These are phyloP conservation scores for Diaporthe citrichinensis DNA, from an alignment of 2,329 filamentous ascomycete genomes.

Conservation along the genomic window DNA sequence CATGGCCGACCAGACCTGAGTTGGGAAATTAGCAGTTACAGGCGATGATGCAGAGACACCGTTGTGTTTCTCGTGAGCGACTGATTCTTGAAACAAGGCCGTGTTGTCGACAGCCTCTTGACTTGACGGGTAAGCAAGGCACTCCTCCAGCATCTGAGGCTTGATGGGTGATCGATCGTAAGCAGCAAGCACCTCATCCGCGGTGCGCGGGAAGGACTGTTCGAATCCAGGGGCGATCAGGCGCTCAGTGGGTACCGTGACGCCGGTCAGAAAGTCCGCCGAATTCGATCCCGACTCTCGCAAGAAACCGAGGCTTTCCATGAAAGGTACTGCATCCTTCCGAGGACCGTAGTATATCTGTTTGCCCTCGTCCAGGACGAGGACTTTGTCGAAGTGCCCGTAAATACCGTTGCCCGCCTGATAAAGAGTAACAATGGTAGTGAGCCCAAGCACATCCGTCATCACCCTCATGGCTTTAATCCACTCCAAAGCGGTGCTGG, in stretches of 20 bases:
- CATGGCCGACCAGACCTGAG: constrained; percentile 70
- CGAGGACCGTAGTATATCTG: constrained; percentile 76
- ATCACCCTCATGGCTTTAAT: constrained; percentile 73
- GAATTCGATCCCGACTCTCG: constrained; percentile 74
- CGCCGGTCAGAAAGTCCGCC: constrained; percentile 76
- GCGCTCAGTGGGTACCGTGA: constrained; percentile 78
- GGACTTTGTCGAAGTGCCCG: constrained; percentile 78
- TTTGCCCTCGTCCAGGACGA: constrained; percentile 76
- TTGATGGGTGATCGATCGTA: constrained; percentile 69
- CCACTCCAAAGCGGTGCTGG: constrained; percentile 66
- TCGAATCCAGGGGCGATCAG: constrained; percentile 64
- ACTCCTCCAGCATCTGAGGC: constrained; percentile 66
- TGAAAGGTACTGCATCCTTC: constrained; percentile 72
- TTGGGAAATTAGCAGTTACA: constrained; percentile 66
- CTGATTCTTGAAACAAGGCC: constrained; percentile 66
- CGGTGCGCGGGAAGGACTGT: constrained; percentile 60
- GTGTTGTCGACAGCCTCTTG: constrained; percentile 64
- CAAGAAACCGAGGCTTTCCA: constrained; percentile 75
- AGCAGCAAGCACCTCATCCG: constrained; percentile 57
- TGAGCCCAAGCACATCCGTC: constrained; percentile 73
- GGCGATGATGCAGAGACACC: constrained; percentile 67
- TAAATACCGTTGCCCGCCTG: constrained; percentile 81
- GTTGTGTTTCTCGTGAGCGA: constrained; percentile 68
- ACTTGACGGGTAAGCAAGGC: constrained; percentile 66
- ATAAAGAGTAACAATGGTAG: constrained; percentile 76